Conservation (phyloP, 164 flowering plant species). For the Sedum album region DNA sequence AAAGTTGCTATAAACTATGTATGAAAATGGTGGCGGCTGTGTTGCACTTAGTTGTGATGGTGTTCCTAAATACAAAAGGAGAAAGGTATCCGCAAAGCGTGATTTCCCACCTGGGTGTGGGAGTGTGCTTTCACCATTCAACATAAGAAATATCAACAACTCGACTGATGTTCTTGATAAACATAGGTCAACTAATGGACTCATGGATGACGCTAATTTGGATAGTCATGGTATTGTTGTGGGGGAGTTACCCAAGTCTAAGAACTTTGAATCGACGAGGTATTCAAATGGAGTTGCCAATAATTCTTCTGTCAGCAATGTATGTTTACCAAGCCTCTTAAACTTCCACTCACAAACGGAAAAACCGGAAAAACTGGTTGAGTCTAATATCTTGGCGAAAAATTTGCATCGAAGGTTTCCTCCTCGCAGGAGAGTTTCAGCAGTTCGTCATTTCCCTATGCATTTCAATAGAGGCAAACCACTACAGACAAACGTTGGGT, state of each 20-base stretch:
- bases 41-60: background rate
- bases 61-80: constrained; percentile 31
- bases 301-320: background rate
- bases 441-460: constrained; percentile 44
- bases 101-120: constrained; percentile 53
- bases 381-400: constrained; percentile 3
- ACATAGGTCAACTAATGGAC: constrained; percentile 9
- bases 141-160: background rate
- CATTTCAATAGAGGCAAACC: constrained; percentile 35
- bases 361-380: no score
- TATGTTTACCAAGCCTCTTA: background rate
- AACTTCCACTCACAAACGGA: background rate
- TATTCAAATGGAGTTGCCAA: background rate
- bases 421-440: constrained; percentile 33
- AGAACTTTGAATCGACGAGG: background rate
- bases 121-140: constrained; percentile 10
- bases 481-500: constrained; percentile 17
- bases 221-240: background rate
- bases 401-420: constrained; percentile 21
- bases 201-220: background rate
- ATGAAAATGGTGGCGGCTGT: constrained; percentile 17
- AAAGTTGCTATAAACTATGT: background rate
- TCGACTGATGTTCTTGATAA: background rate
- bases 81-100: constrained; percentile 44
- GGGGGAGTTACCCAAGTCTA: background rate